Conservation (phyloP, 2,329 filamentous ascomycete genomes). For the Penicillium verrucosum region DNA sequence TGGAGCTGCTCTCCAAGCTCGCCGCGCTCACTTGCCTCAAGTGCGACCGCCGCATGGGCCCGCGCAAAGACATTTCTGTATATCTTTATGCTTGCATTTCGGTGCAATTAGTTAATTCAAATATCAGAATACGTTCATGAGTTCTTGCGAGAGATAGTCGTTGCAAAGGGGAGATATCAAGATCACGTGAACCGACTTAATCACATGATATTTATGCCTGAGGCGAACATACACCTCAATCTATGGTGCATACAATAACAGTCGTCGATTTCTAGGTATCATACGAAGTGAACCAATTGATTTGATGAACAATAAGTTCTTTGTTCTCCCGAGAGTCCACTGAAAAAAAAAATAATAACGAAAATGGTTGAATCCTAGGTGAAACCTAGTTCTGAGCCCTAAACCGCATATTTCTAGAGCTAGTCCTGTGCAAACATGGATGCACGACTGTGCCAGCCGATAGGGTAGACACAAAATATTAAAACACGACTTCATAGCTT, state of each 20-base stretch:
- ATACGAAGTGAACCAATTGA: not conserved
- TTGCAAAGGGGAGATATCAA: constrained; percentile 2
- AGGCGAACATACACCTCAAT: not conserved
- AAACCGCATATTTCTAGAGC: not conserved
- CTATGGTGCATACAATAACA: not conserved
- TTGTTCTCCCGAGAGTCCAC: not conserved
- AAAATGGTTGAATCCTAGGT: not conserved
- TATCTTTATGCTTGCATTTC: constrained; percentile 21
- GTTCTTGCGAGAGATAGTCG: not conserved
- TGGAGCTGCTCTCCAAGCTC: constrained; percentile 37
- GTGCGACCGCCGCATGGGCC: constrained; percentile 40
- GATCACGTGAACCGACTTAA: not conserved
- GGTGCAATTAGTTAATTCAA: constrained; percentile 5
- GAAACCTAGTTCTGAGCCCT: not conserved
- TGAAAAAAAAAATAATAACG: too few species aligned
- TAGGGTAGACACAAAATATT: not conserved
- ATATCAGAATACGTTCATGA: not conserved
- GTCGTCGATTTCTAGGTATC: not conserved
- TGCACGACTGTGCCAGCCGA: not conserved
- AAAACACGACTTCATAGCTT: not conserved
- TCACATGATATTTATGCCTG: not conserved
- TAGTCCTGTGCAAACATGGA: not conserved
- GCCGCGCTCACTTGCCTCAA: constrained; percentile 42
- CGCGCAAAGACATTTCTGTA: constrained; percentile 38
- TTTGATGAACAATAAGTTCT: too few species aligned